These are phyloP conservation scores for Beauveria scarabaeidicola DNA, from an alignment of 2,329 filamentous ascomycete genomes.

Conservation along the genomic window DNA sequence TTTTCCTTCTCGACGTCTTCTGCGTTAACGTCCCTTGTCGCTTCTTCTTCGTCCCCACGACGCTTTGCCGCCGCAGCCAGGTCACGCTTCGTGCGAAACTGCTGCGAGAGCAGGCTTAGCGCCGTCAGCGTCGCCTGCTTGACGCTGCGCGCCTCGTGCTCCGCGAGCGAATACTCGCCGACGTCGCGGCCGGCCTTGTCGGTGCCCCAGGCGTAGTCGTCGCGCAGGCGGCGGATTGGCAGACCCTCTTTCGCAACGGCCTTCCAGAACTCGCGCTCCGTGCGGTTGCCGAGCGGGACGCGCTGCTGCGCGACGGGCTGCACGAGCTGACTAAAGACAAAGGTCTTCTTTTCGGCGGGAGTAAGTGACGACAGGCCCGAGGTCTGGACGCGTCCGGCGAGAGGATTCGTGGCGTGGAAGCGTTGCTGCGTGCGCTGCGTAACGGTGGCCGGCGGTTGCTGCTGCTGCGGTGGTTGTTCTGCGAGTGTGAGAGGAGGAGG, in stretches of 20 bases:
- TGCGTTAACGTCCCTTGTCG: slow-evolving; percentile 20
- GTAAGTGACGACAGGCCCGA: slow-evolving; percentile 38
- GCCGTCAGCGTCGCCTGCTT: slow-evolving; percentile 35
- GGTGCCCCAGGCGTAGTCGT: slow-evolving; percentile 38
- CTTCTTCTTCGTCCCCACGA: slow-evolving; percentile 12
- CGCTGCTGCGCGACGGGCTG: slow-evolving; percentile 29
- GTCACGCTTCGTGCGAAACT: slow-evolving; percentile 33
- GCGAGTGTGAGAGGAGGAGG: background rate
- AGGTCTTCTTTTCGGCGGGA: slow-evolving; percentile 40
- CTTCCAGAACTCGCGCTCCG: slow-evolving; percentile 51
- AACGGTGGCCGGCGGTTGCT: slow-evolving; percentile 28
- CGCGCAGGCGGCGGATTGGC: slow-evolving; percentile 36
- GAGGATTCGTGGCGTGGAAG: slow-evolving; percentile 42
- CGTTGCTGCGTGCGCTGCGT: slow-evolving; percentile 38
- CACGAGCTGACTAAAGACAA: slow-evolving; percentile 38
- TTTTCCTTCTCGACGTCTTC: slow-evolving; percentile 40
- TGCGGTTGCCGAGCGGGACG: slow-evolving; percentile 33
- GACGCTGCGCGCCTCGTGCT: slow-evolving; percentile 34
- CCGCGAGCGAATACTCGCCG: slow-evolving; percentile 37
- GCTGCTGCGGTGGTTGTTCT: background rate
- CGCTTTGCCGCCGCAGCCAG: slow-evolving; percentile 15
- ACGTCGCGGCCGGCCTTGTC: slow-evolving; percentile 43
- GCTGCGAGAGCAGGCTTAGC: slow-evolving; percentile 35
- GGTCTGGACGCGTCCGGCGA: slow-evolving; percentile 33
- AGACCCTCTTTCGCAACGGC: slow-evolving; percentile 43